These are phyloP conservation scores for Candida sanyiensis DNA, from an alignment of 805 yeast genomes.

Conservation along the genomic window DNA sequence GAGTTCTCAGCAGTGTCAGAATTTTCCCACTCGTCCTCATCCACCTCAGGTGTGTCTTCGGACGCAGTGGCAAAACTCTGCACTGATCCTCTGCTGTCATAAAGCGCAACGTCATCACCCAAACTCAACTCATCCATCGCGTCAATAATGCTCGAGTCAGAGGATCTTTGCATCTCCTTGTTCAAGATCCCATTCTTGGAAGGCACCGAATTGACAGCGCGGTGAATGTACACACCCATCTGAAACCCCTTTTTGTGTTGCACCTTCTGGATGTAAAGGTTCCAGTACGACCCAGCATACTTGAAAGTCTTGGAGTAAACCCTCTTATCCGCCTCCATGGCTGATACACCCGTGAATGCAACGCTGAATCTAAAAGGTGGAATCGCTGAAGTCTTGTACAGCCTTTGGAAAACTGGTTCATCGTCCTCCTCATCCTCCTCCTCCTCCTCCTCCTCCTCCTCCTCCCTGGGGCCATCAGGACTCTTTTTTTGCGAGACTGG, in stretches of 20 bases:
- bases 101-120: slow-evolving; percentile 2
- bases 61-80: slow-evolving; percentile 22
- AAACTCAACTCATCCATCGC: slow-evolving; percentile 12
- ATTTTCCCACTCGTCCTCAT: slow-evolving; percentile 10
- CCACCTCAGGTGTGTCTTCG: slow-evolving; percentile 21
- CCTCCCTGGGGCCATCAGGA: slow-evolving; percentile 25
- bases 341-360: slow-evolving; percentile 44
- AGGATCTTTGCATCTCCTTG: slow-evolving; percentile 30
- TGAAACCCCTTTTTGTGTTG: slow-evolving; percentile 39
- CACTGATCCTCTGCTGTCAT: slow-evolving; percentile 4
- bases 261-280: slow-evolving; percentile 46
- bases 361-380: slow-evolving; percentile 54
- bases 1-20: slow-evolving; percentile 20
- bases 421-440: too few species aligned
- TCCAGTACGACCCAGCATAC: slow-evolving; percentile 63
- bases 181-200: slow-evolving; percentile 36
- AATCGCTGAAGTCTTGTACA: slow-evolving; percentile 35
- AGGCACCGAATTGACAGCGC: slow-evolving; percentile 38
- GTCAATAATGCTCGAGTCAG: slow-evolving; percentile 4
- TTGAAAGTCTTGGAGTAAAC: slow-evolving; percentile 48
- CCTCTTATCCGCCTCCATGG: slow-evolving; percentile 39
- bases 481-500: too few species aligned
- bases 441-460: not conserved
- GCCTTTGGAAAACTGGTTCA: slow-evolving; percentile 21
- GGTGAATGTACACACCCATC: slow-evolving; percentile 51